Evolutionary conservation across 768 basidiomycete species (phyloP), one percentile per base, ranked within the genome.

Genomic region (Russula vinacea): DNA sequence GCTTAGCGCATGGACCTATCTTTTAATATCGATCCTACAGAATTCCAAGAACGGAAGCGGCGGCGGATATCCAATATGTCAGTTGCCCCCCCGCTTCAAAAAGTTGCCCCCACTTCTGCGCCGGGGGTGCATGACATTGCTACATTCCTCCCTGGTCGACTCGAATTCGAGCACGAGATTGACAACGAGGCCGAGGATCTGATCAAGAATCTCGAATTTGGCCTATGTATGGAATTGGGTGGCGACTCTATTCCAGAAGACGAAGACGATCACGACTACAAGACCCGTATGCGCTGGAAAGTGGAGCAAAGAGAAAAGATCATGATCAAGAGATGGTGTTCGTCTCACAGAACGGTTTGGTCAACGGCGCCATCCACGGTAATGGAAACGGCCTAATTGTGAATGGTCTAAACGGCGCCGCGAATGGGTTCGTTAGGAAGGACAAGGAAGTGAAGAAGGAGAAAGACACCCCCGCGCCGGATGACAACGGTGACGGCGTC

Each of bases 181-280:
- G 95, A 98, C 72, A 97, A 99, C 73, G 96, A 99, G 57, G 96
- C 96, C 0, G 96, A 99, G 73, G 89, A 95, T 70, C 76, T 92
- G 2, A 89, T 98, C 67, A 98, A 98, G 75, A 94, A 98, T 72
- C 80, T 99, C 67, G 95, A 98, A 73, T 98, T 98, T 70, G 96
- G 92, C 2, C 77, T 94, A n/a, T 92, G 92, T 65, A 79, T 83
- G 24, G 83, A 86, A 37, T 96, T 85, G 72, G 94, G 90, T 1
- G 97, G 96, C 2, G 91, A 92, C 70, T 79, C 88, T 68, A 86
- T 88, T 59, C 76, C 80, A 2, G 90, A 92, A 68, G 92, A 92
- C 68, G 87, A 87, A 66, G 84, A 87, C 66, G 92, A 94, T 66
- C 76, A 77, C 7, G 90, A 90, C 68, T 89, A 91, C 50, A 82